Evolutionary conservation across 1,139 yeast species (phyloP).

Genomic region (Entelexis paramagnoliae): DNA sequence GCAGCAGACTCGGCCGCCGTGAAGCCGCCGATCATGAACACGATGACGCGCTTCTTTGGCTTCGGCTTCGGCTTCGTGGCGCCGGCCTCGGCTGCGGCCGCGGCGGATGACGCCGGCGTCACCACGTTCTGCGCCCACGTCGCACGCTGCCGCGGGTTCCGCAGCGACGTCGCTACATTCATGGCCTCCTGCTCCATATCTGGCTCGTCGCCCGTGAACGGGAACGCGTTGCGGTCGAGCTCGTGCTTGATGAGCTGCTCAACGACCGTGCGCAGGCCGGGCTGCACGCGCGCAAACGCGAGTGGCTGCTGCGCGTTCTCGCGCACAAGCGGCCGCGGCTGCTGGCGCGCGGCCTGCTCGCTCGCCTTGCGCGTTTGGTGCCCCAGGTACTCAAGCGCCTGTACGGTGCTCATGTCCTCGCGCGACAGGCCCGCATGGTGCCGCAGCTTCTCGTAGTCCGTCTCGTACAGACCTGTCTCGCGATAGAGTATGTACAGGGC

Average conservation of each 20-base stretch:
- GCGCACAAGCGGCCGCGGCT: slow-evolving; percentile 10
- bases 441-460: slow-evolving; percentile 62
- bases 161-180: slow-evolving; percentile 39
- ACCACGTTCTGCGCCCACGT: slow-evolving; percentile 53
- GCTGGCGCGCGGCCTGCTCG: slow-evolving; percentile 4
- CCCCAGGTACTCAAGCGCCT: slow-evolving; percentile 58
- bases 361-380: slow-evolving; percentile 11
- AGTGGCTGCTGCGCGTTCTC: slow-evolving; percentile 21
- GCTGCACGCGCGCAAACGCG: slow-evolving; percentile 51
- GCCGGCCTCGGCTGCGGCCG: background rate
- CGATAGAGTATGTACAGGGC: slow-evolving; percentile 69
- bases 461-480: slow-evolving; percentile 61
- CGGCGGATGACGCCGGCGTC: slow-evolving; percentile 33
- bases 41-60: slow-evolving; percentile 51
- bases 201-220: slow-evolving; percentile 70
- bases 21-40: slow-evolving; percentile 79
- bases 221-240: slow-evolving; percentile 52
- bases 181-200: slow-evolving; percentile 44
- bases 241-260: slow-evolving; percentile 41
- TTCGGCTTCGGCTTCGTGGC: slow-evolving; percentile 36
- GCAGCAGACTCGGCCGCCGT: slow-evolving; percentile 75
- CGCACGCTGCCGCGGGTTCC: slow-evolving; percentile 69
- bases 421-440: slow-evolving; percentile 56
- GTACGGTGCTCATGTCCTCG: slow-evolving; percentile 52
- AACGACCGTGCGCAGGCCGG: slow-evolving; percentile 54